These are phyloP conservation scores for Pleurotus tuber-regium DNA, from an alignment of 768 basidiomycete genomes.

Conservation along the genomic window DNA sequence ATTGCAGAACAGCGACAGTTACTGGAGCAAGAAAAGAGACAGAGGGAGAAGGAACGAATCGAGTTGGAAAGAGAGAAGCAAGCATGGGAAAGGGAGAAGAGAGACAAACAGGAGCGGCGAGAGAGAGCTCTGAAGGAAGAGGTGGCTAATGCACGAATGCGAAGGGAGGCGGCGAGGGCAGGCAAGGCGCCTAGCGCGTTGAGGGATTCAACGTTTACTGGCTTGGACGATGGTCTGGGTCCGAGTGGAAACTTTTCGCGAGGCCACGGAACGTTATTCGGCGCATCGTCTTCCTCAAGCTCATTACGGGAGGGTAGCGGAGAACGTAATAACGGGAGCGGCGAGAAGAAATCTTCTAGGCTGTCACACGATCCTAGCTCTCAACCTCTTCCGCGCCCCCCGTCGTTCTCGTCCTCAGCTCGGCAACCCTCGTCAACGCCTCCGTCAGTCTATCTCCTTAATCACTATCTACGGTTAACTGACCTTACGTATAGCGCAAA, in stretches of 20 bases:
- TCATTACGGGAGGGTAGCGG: conserved; percentile 1
- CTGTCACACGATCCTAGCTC: background rate
- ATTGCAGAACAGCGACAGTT: conserved; percentile 41
- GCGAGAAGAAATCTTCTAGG: conserved; percentile 2
- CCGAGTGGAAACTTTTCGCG: conserved; percentile 17
- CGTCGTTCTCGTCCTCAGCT: background rate
- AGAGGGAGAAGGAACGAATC: conserved; percentile 43
- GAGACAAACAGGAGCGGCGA: background rate
- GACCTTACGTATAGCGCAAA: background rate
- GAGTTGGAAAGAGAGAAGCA: conserved; percentile 51
- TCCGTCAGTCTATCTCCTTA: background rate
- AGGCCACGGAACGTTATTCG: conserved; percentile 30
- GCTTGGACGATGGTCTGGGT: background rate
- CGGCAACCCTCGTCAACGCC: background rate
- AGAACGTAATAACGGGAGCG: conserved; percentile 1
- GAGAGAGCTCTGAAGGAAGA: conserved; percentile 37
- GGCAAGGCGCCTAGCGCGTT: conserved; percentile 34
- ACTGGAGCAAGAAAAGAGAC: conserved; percentile 40
- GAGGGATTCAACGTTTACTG: conserved; percentile 18
- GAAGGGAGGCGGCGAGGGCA: conserved; percentile 57
- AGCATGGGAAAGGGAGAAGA: conserved; percentile 44
- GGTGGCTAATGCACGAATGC: conserved; percentile 54
- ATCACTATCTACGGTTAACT: background rate
- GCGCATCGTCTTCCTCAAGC: conserved; percentile 31
- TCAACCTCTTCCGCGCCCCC: background rate